A percentile compares a stretch with the other conserved stretches of the same genome.
phyloP scores from a whole-genome alignment of 495 filamentous ascomycete species.

The Aspergillus bertholletiae region DNA sequence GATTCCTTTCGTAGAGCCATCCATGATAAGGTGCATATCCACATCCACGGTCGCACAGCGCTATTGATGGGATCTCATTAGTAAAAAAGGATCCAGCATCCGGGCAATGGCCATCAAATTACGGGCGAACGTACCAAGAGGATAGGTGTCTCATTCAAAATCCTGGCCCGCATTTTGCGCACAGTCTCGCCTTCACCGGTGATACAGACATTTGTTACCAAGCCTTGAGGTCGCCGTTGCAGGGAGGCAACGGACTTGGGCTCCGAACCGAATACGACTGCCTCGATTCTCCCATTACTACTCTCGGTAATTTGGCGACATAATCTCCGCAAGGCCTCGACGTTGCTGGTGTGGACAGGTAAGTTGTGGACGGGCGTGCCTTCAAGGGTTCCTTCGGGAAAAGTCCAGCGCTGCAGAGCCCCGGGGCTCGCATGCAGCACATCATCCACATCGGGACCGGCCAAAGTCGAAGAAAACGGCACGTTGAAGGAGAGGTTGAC shows the following conservation, averaged over 20 bases:
- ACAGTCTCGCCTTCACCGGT: slow-evolving; percentile 80
- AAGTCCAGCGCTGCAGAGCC: slow-evolving; percentile 84
- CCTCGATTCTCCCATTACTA: slow-evolving; percentile 68
- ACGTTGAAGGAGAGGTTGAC: slow-evolving; percentile 90
- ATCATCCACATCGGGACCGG: slow-evolving; percentile 86
- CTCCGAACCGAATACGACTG: slow-evolving; percentile 75
- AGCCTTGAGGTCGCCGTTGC: slow-evolving; percentile 64
- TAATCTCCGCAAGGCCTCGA: slow-evolving; percentile 68
- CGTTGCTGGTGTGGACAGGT: slow-evolving; percentile 82
- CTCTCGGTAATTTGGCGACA: slow-evolving; percentile 75
- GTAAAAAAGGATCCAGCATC: slow-evolving; percentile 13
- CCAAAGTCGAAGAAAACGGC: slow-evolving; percentile 85
- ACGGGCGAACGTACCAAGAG: slow-evolving; percentile 63
- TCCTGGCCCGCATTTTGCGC: slow-evolving; percentile 76
- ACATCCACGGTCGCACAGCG: slow-evolving; percentile 89
- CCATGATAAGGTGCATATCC: slow-evolving; percentile 81
- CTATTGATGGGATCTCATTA: slow-evolving; percentile 46
- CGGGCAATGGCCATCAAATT: slow-evolving; percentile 11
- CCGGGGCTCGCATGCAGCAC: slow-evolving; percentile 82
- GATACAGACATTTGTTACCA: slow-evolving; percentile 87
- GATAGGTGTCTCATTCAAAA: slow-evolving; percentile 83
- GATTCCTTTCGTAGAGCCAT: slow-evolving; percentile 59
- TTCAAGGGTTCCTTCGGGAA: slow-evolving; percentile 79
- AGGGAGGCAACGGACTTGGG: slow-evolving; percentile 69
- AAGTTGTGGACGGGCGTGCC: slow-evolving; percentile 79